phyloP scores from a whole-genome alignment of 164 flowering plant species.

The Vitis labrusca region DNA sequence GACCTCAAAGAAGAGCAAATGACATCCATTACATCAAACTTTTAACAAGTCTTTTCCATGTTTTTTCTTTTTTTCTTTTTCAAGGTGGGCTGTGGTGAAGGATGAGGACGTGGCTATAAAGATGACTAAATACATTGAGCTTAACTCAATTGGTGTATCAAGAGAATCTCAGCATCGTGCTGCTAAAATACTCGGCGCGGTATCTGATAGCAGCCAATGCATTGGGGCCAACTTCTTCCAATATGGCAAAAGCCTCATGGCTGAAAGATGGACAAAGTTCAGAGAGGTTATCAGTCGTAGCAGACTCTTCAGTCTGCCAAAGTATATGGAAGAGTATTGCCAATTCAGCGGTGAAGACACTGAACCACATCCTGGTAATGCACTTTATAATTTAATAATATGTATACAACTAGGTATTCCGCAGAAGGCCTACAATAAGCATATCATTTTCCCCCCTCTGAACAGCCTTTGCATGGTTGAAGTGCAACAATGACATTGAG shows the following conservation, averaged over 20 bases:
- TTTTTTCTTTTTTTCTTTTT: background rate
- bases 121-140: conserved; percentile 51
- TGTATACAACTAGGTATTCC: too few relatives aligned
- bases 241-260: conserved; percentile 22
- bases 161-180: conserved; percentile 74
- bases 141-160: conserved; percentile 63
- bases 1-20: too few relatives aligned
- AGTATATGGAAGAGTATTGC: conserved; percentile 31
- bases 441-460: background rate
- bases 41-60: too few relatives aligned
- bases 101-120: conserved; percentile 53
- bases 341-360: conserved; percentile 18
- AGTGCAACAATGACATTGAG: conserved; percentile 23
- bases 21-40: too few relatives aligned
- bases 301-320: conserved; percentile 26
- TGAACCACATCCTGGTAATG: conserved; percentile 38
- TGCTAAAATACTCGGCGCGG: conserved; percentile 34
- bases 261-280: conserved; percentile 38
- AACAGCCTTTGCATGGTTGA: conserved; percentile 59
- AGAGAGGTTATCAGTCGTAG: conserved; percentile 18
- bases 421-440: too few relatives aligned
- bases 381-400: too few relatives aligned
- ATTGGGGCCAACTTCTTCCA: conserved; percentile 31
- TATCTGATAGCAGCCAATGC: conserved; percentile 21
- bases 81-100: conserved; percentile 75